Percentiles rank a stretch among this genome's conserved stretches.
Conservation (phyloP, 352 stramenopile genomes). For the Pythium coloratum region DNA sequence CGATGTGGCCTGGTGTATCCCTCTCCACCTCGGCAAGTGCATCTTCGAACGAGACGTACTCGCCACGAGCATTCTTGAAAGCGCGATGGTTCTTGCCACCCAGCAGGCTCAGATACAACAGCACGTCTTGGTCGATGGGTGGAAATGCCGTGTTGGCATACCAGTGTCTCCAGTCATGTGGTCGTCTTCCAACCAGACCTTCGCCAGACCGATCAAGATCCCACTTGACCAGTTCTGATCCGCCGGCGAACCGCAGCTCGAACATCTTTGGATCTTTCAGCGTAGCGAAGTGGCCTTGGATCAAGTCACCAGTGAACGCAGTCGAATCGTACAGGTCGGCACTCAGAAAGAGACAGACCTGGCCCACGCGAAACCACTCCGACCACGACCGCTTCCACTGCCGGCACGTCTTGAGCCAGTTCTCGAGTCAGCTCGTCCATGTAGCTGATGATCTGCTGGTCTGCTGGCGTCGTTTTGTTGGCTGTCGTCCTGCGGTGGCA, state of each 20-base stretch:
- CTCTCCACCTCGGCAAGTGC: too few species aligned
- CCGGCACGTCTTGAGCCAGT: not conserved
- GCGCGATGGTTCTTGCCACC: conserved; percentile 21
- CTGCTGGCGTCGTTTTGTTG: not conserved
- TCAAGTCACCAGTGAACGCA: not conserved
- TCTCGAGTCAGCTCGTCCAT: conserved; percentile 4
- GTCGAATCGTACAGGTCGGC: not conserved
- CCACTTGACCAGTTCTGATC: not conserved
- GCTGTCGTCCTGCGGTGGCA: too few species aligned
- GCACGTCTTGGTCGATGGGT: conserved; percentile 26
- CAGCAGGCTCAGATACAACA: conserved; percentile 36
- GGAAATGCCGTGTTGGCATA: conserved; percentile 8
- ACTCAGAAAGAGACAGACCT: conserved; percentile 7
- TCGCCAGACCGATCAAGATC: not conserved
- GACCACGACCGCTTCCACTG: not conserved
- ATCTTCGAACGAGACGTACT: not conserved
- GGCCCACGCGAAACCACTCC: not conserved
- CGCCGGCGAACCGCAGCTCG: not conserved
- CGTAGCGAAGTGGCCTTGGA: conserved; percentile 1
- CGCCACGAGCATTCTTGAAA: not conserved
- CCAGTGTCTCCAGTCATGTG: not conserved
- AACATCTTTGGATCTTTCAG: not conserved
- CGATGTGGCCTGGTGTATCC: not conserved
- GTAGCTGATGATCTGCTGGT: not conserved
- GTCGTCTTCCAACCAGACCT: not conserved